Base-by-base conservation (phyloP, 2,329 filamentous ascomycete genomes). In the Fusarium cyanostomum region DNA sequence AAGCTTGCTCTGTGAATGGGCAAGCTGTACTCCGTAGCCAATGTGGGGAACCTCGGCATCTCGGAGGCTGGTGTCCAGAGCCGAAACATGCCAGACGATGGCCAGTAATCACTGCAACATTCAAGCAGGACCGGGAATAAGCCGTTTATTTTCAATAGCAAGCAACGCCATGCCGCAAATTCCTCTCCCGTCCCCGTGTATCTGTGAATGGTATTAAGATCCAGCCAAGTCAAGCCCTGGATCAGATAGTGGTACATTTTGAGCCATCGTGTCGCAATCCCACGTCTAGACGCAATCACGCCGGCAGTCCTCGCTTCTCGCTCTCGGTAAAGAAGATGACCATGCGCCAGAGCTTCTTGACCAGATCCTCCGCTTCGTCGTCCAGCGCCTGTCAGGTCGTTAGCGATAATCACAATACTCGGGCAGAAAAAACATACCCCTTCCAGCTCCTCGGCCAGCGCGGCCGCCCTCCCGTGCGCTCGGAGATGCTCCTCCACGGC, bases 321-420 rank as follows among this genome's bases (percentile, higher is more conserved):
- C 90, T 92, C 78, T 98, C 94, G 7, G 92, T 95, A 72, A 94
- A 97, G 86, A 97, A 98, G 72, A 98, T 96, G 56, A 97, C 89
- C 92, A 98, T 96, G 46, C 94, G 88, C 95, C 95, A 99, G 31
- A 99, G 85, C 80, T 97, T 98, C 86, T 92, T 96, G 45, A 98
- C 94, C 67, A 99, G 80, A 24, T 92, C 89, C 76, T 97, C 94
- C 10, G 94, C 93, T 74, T 98, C 95, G 72, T 99, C 95, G 73
- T 97, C 95, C 62, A 99, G 82, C 38, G 92, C 92, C 88, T 94
- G 62, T 59, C 12, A 59, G 55, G 59, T 13, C 16, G 52, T 70
- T 64, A 67, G 66, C 9, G n/a, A 55, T 52, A 45, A 15, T 54
- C n/a, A 41, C 13, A 45, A 18, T 33, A 43, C 24, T 42, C 16